Evolutionary conservation across 108 stramenopile genomes (phyloP).

Genomic region (Licmophora abbreviata): DNA sequence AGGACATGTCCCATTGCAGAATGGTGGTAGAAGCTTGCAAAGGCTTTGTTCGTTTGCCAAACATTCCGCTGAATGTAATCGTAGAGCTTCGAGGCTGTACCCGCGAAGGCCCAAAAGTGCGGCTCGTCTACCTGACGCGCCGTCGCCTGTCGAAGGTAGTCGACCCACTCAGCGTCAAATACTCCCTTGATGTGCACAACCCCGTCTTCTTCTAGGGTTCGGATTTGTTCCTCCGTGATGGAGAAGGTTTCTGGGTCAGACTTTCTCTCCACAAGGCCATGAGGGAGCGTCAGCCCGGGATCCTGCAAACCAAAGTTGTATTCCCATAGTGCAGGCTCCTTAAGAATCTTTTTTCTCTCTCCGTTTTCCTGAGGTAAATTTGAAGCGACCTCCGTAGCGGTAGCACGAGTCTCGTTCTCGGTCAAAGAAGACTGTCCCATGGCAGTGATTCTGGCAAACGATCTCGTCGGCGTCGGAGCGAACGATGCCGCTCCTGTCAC

Average conservation of each 20-base stretch:
- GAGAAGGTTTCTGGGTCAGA: conserved; percentile 57
- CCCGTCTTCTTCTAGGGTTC: conserved; percentile 74
- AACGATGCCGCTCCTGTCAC: too few species aligned
- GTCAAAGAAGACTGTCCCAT: too few species aligned
- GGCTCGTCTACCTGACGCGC: conserved; percentile 69
- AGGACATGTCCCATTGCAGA: conserved; percentile 82
- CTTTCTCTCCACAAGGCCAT: conserved; percentile 53
- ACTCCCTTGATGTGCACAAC: conserved; percentile 79
- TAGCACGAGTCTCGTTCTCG: too few species aligned
- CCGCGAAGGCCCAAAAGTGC: conserved; percentile 91
- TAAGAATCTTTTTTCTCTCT: conserved; percentile 62
- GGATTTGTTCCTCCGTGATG: conserved; percentile 70
- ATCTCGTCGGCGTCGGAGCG: too few species aligned
- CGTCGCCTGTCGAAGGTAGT: conserved; percentile 75
- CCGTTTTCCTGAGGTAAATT: too few species aligned
- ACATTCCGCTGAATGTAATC: conserved; percentile 92
- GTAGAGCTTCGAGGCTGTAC: conserved; percentile 84
- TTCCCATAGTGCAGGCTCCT: conserved; percentile 80
- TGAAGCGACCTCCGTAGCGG: too few species aligned
- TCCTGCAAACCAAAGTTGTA: conserved; percentile 90
- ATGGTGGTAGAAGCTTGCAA: conserved; percentile 87
- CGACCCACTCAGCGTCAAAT: conserved; percentile 82
- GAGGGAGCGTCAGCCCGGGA: conserved; percentile 61
- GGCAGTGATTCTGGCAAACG: too few species aligned
- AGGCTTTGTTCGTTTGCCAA: conserved; percentile 87